These are phyloP conservation scores for Pterocarpus macrocarpus DNA, from an alignment of 306 rosid species.

Conservation along the genomic window DNA sequence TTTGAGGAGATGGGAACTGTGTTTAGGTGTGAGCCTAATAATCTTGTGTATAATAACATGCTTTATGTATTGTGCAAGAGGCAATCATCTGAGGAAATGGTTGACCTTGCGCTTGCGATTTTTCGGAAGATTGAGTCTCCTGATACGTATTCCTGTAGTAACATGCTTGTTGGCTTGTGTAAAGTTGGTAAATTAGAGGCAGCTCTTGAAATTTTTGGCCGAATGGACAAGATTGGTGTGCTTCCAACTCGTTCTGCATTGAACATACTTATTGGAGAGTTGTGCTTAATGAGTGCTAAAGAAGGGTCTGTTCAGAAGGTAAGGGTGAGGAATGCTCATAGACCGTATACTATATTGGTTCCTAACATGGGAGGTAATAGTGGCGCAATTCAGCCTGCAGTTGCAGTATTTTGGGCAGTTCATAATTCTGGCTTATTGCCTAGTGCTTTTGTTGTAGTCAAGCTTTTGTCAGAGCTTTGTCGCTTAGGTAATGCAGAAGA, in stretches of 20 bases:
- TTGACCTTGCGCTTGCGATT: conserved; percentile 63
- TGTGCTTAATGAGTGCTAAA: conserved; percentile 69
- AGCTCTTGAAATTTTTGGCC: conserved; percentile 68
- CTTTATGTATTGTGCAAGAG: conserved; percentile 81
- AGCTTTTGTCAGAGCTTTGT: conserved; percentile 70
- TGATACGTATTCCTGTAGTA: conserved; percentile 75
- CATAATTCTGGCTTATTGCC: conserved; percentile 60
- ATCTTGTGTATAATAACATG: conserved; percentile 70
- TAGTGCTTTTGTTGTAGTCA: conserved; percentile 66
- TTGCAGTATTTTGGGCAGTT: conserved; percentile 66
- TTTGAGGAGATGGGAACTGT: conserved; percentile 70
- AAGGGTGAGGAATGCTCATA: conserved; percentile 55
- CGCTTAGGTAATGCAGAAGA: conserved; percentile 64
- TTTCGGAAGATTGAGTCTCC: conserved; percentile 66
- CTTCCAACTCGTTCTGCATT: conserved; percentile 73
- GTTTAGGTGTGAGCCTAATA: conserved; percentile 73
- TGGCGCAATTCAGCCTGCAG: conserved; percentile 68
- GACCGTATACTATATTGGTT: conserved; percentile 67
- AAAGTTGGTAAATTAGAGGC: conserved; percentile 63
- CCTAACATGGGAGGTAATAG: conserved; percentile 65
- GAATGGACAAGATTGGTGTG: conserved; percentile 63
- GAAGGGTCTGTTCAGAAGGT: conserved; percentile 70
- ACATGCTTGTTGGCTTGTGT: conserved; percentile 75
- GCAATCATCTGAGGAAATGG: conserved; percentile 63
- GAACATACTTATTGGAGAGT: conserved; percentile 68